phyloP scores from a whole-genome alignment of 768 basidiomycete genomes.

The Phlebiopsis flavidoalba region DNA sequence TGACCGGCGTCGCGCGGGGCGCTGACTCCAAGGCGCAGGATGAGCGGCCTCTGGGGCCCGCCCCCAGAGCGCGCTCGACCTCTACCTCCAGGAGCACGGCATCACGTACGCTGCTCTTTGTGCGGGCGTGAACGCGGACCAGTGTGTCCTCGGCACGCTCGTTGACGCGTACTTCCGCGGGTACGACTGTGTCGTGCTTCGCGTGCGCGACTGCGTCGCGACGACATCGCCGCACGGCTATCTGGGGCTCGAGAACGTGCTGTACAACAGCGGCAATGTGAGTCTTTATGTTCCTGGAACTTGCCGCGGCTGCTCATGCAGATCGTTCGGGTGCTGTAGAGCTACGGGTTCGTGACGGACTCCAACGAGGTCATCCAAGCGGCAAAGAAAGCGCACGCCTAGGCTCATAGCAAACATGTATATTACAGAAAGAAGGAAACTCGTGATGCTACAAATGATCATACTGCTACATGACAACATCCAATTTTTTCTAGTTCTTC shows the following conservation, averaged over 20 bases:
- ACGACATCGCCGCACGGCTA: constrained; percentile 56
- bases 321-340: constrained; percentile 23
- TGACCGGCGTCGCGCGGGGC: not conserved
- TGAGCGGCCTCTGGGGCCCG: constrained; percentile 62
- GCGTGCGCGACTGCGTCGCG: constrained; percentile 55
- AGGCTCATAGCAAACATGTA: not conserved
- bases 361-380: constrained; percentile 23
- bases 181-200: constrained; percentile 54
- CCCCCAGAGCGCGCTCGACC: constrained; percentile 49
- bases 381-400: not conserved
- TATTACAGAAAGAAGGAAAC: not conserved
- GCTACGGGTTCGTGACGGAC: constrained; percentile 48
- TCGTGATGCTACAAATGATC: not conserved
- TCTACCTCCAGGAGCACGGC: constrained; percentile 59
- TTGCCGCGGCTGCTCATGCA: not conserved
- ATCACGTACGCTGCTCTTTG: constrained; percentile 55
- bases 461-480: not conserved
- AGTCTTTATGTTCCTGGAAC: constrained; percentile 18
- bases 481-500: not conserved
- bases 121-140: constrained; percentile 65
- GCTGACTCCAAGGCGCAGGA: constrained; percentile 29
- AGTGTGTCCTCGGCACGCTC: constrained; percentile 65
- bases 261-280: constrained; percentile 54
- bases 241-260: constrained; percentile 51
- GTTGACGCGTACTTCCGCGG: constrained; percentile 60